Base-by-base conservation (phyloP, 1,284 basidiomycete species). In the Malassezia restricta region DNA sequence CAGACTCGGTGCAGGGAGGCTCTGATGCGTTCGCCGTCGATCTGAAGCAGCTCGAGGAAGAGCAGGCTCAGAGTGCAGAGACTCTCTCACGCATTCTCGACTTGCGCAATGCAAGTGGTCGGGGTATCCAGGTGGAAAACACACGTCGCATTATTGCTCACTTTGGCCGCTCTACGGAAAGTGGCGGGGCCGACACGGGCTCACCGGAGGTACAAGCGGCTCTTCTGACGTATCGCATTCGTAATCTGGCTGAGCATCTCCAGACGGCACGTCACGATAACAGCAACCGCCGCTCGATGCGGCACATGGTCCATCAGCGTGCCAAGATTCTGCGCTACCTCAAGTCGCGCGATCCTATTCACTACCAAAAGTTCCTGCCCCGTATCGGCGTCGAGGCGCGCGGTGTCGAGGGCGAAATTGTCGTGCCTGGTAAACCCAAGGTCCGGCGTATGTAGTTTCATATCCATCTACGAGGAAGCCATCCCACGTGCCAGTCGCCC, bases 201-300 rank as follows among this genome's bases (percentile, higher is more conserved):
- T 79, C 83, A 48, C 79, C 85, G 0, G 85, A 89, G 65, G 89
- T 92, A 0, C 89, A 94, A 79, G 91, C 84, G 44, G 91, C 91
- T 0, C 76, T 95, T 24, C 71, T 90, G 49, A 95, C 91, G 0
- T 82, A 85, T 69, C 80, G 82, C 66, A 92, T 95, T 62, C 85
- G 86, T 41, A 84, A 83, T 61, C 74, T 95, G 40, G 83, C 83
- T 78, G 76, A 76, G 1, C 91, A 94, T 72, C 75, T 92, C 38
- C 76, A 75, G 17, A 73, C 71, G 29, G 83, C 81, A 69, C 82
- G 82, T 59, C 82, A 83, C 59, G 91, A 96, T 72, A 79, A 85
- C 39, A 81, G 81, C 43, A 91, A 87, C 71, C 80, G 83, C 43
- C 80, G 83, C 12, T 78, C 80, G 9, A 78, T 96, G 49, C 80